Base-by-base conservation (phyloP, 768 basidiomycete genomes). In the Agrocybe pediades region DNA sequence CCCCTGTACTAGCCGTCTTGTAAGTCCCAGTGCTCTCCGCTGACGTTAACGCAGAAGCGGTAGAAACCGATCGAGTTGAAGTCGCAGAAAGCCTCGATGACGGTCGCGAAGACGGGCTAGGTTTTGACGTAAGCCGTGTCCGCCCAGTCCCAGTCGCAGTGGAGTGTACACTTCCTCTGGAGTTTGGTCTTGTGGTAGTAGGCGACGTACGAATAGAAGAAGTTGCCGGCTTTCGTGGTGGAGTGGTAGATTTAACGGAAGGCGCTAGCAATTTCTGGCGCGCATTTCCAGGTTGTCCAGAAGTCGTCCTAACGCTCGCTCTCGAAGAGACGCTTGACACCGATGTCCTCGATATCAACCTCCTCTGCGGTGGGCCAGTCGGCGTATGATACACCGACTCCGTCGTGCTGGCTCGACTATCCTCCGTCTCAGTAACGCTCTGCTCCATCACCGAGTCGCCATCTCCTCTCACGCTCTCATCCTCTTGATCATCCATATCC, bases 1-100 rank as follows among this genome's bases (percentile, higher is more conserved):
- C 24, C 7, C 48, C 48, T 25, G 20, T 74, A 45, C 68, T 71
- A 6, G 80, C 76, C 2, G 78, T 80, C 53, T 74, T 75, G 64
- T 54, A 46, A 25, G 65, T 60, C 9, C 60, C 55, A 8, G 57
- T 54, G 41, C 58, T 60, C 15, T 61, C 47, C 9, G 48, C 26
- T 9, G 24, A 60, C 45, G 64, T 63, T 16, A 62, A 56, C 8
- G 53, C 61, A 3, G 64, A 65, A 4, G 51, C 53, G 11, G 49
- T 57, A 5, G 58, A 62, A 19, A 49, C 45, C 3, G 59, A 48
- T 9, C 59, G 23, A 20, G 13, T 39, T 0, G 60, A 61, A 1
- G 49, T 48, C 2, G 56, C 60, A 0, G 67, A 67, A 9, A 65
- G 54, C 1, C 65, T 53, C 9, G 69, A 68, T 2, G 62, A 61